Conservation (phyloP, 1,284 basidiomycete genomes). For the Grifola frondosa region DNA sequence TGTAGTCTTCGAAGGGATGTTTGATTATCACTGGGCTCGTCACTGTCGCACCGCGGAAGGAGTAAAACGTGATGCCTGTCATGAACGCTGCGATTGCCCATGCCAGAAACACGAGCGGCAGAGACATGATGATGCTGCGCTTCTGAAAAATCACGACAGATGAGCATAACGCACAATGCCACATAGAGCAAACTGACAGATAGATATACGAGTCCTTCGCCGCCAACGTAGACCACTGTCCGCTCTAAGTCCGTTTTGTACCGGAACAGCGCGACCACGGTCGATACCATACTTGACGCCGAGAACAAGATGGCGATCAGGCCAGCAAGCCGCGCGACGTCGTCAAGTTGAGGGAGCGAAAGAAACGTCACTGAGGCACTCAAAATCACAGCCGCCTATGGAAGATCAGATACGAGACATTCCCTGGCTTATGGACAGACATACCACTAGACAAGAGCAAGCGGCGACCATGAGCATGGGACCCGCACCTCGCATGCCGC, state of each 20-base stretch:
- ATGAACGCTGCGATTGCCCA: constrained; percentile 69
- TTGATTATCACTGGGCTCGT: constrained; percentile 35
- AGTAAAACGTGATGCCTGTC: constrained; percentile 62
- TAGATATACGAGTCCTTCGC: constrained; percentile 57
- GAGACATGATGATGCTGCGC: constrained; percentile 60
- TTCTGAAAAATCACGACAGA: constrained; percentile 38
- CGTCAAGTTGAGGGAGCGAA: constrained; percentile 68
- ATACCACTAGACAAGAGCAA: constrained; percentile 66
- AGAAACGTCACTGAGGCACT: constrained; percentile 78
- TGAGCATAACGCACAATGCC: constrained; percentile 4
- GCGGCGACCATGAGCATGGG: constrained; percentile 63
- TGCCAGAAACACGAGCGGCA: constrained; percentile 71
- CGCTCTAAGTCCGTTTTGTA: constrained; percentile 63
- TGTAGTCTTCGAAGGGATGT: constrained; percentile 54
- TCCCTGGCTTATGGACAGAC: constrained; percentile 30
- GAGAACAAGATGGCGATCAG: constrained; percentile 67
- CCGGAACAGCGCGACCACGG: constrained; percentile 63
- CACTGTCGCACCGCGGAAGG: constrained; percentile 50
- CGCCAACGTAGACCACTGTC: constrained; percentile 41
- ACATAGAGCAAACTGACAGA: constrained; percentile 43
- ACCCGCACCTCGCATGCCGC: constrained; percentile 49
- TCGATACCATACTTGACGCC: constrained; percentile 63
- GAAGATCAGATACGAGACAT: neutral
- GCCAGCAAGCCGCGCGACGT: constrained; percentile 56
- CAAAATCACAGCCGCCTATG: constrained; percentile 70